Percentiles rank a stretch among this genome's conserved stretches.
Evolutionary conservation across 2,329 filamentous ascomycete genomes (phyloP).

Genomic region (Neopestalotiopsis sp.): DNA sequence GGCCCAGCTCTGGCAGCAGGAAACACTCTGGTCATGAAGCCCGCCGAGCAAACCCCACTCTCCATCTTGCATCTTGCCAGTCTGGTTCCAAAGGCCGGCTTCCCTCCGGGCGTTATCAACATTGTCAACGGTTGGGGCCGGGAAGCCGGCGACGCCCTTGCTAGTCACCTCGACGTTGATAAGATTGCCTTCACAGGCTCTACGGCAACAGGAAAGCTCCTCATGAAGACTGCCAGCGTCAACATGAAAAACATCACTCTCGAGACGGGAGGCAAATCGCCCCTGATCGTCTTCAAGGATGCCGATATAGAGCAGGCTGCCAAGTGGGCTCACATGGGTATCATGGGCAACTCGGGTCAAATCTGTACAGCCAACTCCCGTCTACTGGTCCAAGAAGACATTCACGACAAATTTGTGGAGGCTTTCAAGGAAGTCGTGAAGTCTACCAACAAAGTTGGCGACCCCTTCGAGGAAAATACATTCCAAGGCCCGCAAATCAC

Average conservation of each 20-base stretch:
- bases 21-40: conserved; percentile 69
- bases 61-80: conserved; percentile 70
- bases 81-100: conserved; percentile 74
- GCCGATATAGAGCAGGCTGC: conserved; percentile 72
- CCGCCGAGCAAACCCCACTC: conserved; percentile 71
- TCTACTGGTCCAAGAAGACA: conserved; percentile 65
- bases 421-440: conserved; percentile 65
- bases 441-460: conserved; percentile 67
- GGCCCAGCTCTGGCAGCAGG: conserved; percentile 72
- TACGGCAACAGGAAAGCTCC: conserved; percentile 72
- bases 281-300: conserved; percentile 68
- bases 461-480: conserved; percentile 72
- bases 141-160: conserved; percentile 72
- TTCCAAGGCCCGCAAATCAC: conserved; percentile 80
- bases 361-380: conserved; percentile 70
- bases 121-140: conserved; percentile 75
- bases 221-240: conserved; percentile 76
- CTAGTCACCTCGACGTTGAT: conserved; percentile 72
- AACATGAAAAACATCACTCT: conserved; percentile 71
- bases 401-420: conserved; percentile 68
- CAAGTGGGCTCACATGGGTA: conserved; percentile 58
- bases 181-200: conserved; percentile 84
- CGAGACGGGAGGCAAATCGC: conserved; percentile 72
- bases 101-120: conserved; percentile 80
- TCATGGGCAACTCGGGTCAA: conserved; percentile 68